phyloP scores from a whole-genome alignment of 2,329 filamentous ascomycete species.

The Camptophora hylomeconis region DNA sequence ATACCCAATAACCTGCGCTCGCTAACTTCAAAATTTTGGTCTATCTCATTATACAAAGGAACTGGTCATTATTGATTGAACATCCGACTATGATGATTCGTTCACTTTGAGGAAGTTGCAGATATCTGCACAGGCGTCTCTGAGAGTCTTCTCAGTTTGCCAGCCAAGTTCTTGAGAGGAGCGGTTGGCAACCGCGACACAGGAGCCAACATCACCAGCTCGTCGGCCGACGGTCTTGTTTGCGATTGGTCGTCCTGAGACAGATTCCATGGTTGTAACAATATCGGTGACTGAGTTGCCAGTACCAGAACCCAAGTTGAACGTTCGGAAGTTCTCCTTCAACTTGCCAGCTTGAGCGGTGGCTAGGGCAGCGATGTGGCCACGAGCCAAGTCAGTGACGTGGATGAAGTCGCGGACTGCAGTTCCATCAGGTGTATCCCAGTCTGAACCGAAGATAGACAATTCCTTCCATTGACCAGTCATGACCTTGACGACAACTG shows the following conservation, averaged over 20 bases:
- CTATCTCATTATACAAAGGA: no score
- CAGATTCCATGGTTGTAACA: constrained; percentile 25
- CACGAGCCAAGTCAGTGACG: constrained; percentile 50
- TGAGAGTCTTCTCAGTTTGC: constrained; percentile 26
- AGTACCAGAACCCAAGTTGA: constrained; percentile 27
- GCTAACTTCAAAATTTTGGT: no score
- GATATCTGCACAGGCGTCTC: constrained; percentile 25
- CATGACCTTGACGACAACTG: constrained; percentile 49
- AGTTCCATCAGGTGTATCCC: constrained; percentile 52
- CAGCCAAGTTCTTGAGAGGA: constrained; percentile 42
- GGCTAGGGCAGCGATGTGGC: constrained; percentile 44
- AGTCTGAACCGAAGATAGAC: constrained; percentile 52
- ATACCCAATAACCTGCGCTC: no score
- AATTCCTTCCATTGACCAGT: constrained; percentile 40
- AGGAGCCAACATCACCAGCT: constrained; percentile 27
- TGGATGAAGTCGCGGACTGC: constrained; percentile 57
- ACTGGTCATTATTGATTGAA: no score
- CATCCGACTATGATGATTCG: no score
- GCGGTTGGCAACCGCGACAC: constrained; percentile 24
- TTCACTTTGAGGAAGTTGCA: constrained; percentile 6
- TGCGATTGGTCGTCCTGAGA: constrained; percentile 24
- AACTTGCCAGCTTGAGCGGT: constrained; percentile 8
- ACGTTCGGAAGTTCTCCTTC: constrained; percentile 28
- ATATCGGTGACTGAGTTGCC: constrained; percentile 28
- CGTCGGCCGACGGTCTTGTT: constrained; percentile 22